A percentile compares a stretch with the other conserved stretches of the same genome.
phyloP scores from a whole-genome alignment of 2,329 filamentous ascomycete species.

The Verticillium dahliae region DNA sequence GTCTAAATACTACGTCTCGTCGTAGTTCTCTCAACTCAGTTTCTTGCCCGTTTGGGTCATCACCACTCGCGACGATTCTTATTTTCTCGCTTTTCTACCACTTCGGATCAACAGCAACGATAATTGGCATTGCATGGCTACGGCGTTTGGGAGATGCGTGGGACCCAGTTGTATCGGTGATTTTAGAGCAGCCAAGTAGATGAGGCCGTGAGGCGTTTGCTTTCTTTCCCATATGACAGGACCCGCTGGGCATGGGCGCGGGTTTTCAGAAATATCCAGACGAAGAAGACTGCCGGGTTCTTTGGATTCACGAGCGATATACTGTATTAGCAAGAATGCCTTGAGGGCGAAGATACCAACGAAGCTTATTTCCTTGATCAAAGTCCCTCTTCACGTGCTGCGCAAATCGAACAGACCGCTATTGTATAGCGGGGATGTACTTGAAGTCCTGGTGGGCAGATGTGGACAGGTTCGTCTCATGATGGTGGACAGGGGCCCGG shows the following conservation, averaged over 20 bases:
- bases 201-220: not conserved
- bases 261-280: too few relatives aligned
- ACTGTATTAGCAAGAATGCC: not conserved
- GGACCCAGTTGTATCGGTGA: not conserved
- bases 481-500: not conserved
- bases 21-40: not conserved
- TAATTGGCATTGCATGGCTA: not conserved
- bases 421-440: too few relatives aligned
- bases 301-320: not conserved
- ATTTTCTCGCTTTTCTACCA: not conserved
- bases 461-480: not conserved
- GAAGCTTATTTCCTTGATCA: not conserved
- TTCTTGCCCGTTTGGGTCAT: not conserved
- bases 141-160: not conserved
- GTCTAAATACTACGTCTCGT: constrained; percentile 4
- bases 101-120: not conserved
- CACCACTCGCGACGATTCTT: not conserved
- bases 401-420: too few relatives aligned
- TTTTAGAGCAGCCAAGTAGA: not conserved
- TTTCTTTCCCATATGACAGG: not conserved
- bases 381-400: not conserved
- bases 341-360: not conserved
- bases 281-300: too few relatives aligned
- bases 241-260: not conserved
- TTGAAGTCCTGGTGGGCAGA: not conserved